Percentiles rank a stretch among this genome's conserved stretches.
These are phyloP conservation scores for Trematosphaeria pertusa DNA, from an alignment of 2,329 filamentous ascomycete genomes.

Conservation along the genomic window DNA sequence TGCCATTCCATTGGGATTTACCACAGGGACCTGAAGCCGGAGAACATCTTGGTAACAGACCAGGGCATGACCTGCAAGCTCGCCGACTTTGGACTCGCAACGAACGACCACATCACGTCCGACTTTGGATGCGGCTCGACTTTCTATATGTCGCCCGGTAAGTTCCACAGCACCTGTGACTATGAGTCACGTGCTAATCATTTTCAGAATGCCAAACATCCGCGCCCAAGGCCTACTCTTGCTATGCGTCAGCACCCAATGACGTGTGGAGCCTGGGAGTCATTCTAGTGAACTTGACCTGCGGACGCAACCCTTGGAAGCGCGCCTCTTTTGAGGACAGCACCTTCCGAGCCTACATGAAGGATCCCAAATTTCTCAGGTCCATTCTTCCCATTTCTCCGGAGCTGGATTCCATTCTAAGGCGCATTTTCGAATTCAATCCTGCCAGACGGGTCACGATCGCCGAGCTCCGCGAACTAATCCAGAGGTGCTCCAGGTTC, in stretches of 20 bases:
- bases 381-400: constrained; percentile 90
- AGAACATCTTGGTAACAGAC: constrained; percentile 95
- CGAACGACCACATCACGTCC: constrained; percentile 79
- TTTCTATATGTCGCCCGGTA: constrained; percentile 99
- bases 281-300: constrained; percentile 95
- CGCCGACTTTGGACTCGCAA: constrained; percentile 96
- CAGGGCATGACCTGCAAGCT: constrained; percentile 90
- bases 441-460: constrained; percentile 84
- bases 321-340: constrained; percentile 91
- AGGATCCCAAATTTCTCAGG: constrained; percentile 85
- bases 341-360: constrained; percentile 89
- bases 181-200: constrained; percentile 30
- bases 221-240: constrained; percentile 71
- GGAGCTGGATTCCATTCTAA: constrained; percentile 87
- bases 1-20: constrained; percentile 95
- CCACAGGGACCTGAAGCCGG: constrained; percentile 96
- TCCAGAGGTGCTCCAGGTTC: constrained; percentile 78
- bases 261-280: constrained; percentile 99
- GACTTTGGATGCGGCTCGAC: constrained; percentile 98
- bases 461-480: constrained; percentile 76
- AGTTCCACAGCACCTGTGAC: constrained; percentile 41
- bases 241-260: constrained; percentile 91
- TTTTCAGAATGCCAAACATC: constrained; percentile 85
- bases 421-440: constrained; percentile 85
- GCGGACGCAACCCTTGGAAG: constrained; percentile 99